Base-by-base conservation (phyloP, 2,329 filamentous ascomycete genomes). In the Trichoderma koningiopsis region DNA sequence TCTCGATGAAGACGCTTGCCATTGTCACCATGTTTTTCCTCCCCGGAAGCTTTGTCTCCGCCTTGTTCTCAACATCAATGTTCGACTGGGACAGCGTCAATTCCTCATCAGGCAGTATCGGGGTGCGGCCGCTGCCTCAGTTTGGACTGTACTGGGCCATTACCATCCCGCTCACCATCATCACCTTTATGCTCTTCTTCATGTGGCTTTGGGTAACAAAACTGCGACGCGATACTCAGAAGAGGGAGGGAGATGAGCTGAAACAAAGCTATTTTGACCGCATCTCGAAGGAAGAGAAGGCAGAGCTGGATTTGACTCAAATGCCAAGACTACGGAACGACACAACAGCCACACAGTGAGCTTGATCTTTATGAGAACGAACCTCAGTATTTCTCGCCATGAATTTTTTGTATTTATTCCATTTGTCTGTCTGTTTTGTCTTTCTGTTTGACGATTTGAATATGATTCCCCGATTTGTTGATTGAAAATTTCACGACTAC, bases 11-110 rank as follows among this genome's bases (percentile, higher is more conserved):
- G 75, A 82, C 80, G 8, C 71, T 82, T 27, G 81, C 81, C 22
- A 74, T 82, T 24, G 79, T 83, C 24, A 80, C 81, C 69, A 82
- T 82, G 80, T 76, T 82, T 43, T 82, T 82, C 71, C 75, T 83
- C 2, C 81, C 81, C 0, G 81, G 81, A 0, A 82, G 78, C 68
- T 83, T 83, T 64, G 75, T 82, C 19, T 80, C 81, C 0, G 79
- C 81, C 1, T 75, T 82, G n/a, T 82, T 83, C 70, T 81, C 79
- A 4, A 79, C 79, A 8, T 49, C 74, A 6, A 73, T 76, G 63
- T 80, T 81, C 65, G 73, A 78, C 29, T 81, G 79, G 79, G 73
- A 74, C 53, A 57, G 70, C 57, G 71, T 76, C 22, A 66, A 76
- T 4, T 33, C 62, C 0, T 56, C 33, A 1, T 73, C 72, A 1